Conservation (phyloP, 345 rosid species). For the Gossypium turneri region DNA sequence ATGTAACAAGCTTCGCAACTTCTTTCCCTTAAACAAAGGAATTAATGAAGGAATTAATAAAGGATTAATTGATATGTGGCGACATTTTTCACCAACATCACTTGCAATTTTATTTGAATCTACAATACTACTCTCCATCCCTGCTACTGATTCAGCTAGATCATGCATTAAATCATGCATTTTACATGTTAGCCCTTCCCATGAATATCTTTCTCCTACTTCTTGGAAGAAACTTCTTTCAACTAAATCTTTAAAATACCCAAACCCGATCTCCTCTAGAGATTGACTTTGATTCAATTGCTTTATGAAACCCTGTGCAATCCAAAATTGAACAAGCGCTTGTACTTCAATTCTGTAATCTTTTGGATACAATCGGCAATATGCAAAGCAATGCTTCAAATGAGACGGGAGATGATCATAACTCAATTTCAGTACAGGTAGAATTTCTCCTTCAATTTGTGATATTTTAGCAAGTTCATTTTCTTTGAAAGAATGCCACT, state of each 20-base stretch:
- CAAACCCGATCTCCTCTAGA: neutral
- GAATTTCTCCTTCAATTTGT: no score
- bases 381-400: neutral
- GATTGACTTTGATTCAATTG: neutral
- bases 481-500: no score
- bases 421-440: no score
- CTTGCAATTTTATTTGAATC: neutral
- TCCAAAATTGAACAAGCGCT: neutral
- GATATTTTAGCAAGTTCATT: no score
- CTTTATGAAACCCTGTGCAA: neutral
- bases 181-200: neutral
- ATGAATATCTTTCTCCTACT: neutral
- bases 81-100: neutral
- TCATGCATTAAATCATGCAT: neutral
- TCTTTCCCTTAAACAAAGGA: neutral
- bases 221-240: neutral
- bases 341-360: neutral
- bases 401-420: neutral
- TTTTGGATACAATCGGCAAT: neutral
- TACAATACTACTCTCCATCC: neutral
- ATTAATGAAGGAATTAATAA: neutral
- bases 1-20: neutral
- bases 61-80: neutral
- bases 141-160: neutral
- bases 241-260: neutral